These are phyloP conservation scores for Staphylotrichum longicolle DNA, from an alignment of 495 filamentous ascomycete genomes.

Conservation along the genomic window DNA sequence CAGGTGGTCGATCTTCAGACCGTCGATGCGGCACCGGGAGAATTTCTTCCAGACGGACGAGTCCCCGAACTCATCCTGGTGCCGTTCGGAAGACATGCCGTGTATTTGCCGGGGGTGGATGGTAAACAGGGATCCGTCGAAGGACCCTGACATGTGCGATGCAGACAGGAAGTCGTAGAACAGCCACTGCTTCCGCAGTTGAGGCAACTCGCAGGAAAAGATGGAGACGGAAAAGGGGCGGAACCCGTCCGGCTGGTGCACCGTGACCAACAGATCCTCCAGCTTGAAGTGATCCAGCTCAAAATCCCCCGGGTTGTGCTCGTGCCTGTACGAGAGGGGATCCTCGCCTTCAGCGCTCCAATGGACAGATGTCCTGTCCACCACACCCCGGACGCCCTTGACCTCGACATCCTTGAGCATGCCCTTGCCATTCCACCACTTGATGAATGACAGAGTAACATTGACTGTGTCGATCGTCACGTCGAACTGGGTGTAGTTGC, in stretches of 20 bases:
- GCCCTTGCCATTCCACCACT: slow-evolving; percentile 97
- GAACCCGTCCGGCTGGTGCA: slow-evolving; percentile 88
- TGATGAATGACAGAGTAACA: slow-evolving; percentile 93
- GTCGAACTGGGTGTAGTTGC: slow-evolving; percentile 97
- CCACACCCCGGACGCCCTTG: slow-evolving; percentile 91
- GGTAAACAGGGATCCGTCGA: slow-evolving; percentile 92
- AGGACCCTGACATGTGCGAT: slow-evolving; percentile 92
- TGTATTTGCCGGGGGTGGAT: slow-evolving; percentile 94
- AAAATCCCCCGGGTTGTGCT: slow-evolving; percentile 90
- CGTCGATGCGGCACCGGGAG: slow-evolving; percentile 84
- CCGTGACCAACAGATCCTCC: slow-evolving; percentile 86
- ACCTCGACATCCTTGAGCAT: slow-evolving; percentile 89
- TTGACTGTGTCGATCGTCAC: slow-evolving; percentile 92
- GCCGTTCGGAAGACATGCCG: slow-evolving; percentile 49
- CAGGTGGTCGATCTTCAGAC: slow-evolving; percentile 90
- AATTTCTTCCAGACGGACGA: slow-evolving; percentile 86
- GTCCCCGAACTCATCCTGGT: slow-evolving; percentile 42
- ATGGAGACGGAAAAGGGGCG: slow-evolving; percentile 93
- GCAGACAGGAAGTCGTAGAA: slow-evolving; percentile 97
- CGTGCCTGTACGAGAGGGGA: slow-evolving; percentile 80
- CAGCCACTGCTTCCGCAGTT: slow-evolving; percentile 90
- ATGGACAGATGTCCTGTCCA: slow-evolving; percentile 79
- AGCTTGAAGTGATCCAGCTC: slow-evolving; percentile 95
- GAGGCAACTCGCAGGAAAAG: slow-evolving; percentile 89
- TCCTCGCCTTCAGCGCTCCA: slow-evolving; percentile 71